Base-by-base conservation (phyloP, 371 early-diverging fungal species). In the Mucor lusitanicus region DNA sequence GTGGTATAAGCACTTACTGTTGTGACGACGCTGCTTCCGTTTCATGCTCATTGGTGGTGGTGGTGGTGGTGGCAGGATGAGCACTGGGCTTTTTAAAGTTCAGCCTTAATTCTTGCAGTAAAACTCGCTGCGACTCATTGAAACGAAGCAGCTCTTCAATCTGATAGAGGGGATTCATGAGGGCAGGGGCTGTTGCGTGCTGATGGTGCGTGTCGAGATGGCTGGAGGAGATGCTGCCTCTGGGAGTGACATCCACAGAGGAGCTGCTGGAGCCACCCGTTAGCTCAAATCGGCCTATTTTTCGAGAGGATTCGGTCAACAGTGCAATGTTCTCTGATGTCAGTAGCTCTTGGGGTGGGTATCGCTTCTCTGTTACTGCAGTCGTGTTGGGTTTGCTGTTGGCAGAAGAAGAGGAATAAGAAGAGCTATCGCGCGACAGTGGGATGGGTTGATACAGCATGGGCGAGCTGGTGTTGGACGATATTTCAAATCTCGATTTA, bases 201-300 rank as follows among this genome's bases (percentile, higher is more conserved):
- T 63, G 55, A 44, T 62, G 62, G 23, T 23, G 28, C 6, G 58
- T 7, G 8, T 23, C 30, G 6, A 55, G 3, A 32, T 57, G 58
- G 33, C 46, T 61, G 0, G 64, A 64, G 13, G 66, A 67, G n/a
- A 61, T 48, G 40, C 65, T 64, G 32, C 48, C 75, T 54, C 63
- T 37, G 6, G 59, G 64, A 11, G 59, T 59, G 19, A 55, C 59
- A 50, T 60, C 61, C 1, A 67, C 62, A 25, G 58, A 61, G 12
- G 59, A 56, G 4, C 27, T 56, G 3, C 55, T 71, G 9, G 56
- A 55, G 39, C 73, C 71, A 25, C 76, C 72, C 3, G 73, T 77
- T 27, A 82, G 48, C 58, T 82, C 82, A 67, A 82, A 82, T 19
- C 82, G 63, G 13, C 80, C 80, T 37, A 77, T 83, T 54, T 79